Evolutionary conservation across 495 filamentous ascomycete species (phyloP).

Genomic region (Lindgomyces ingoldianus): DNA sequence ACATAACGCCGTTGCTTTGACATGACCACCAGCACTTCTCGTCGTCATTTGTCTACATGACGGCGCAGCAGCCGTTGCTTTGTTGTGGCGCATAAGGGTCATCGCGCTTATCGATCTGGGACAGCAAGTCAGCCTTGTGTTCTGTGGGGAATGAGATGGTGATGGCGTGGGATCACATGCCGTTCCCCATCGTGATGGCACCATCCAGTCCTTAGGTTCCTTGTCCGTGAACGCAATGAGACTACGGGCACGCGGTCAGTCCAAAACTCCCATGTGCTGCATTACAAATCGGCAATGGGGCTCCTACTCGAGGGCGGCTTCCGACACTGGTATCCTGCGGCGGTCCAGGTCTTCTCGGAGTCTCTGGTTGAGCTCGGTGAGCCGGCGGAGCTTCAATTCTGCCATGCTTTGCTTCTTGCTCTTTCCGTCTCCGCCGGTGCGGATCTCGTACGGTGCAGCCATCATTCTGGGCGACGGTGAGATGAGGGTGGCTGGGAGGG

Average conservation of each 20-base stretch:
- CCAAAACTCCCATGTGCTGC: not conserved
- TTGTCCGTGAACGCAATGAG: conserved; percentile 95
- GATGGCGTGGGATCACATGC: conserved; percentile 55
- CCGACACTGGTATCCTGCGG: conserved; percentile 90
- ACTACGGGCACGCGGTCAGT: conserved; percentile 50
- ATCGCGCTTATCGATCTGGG: conserved; percentile 79
- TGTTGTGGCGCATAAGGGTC: conserved; percentile 97
- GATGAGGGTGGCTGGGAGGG: not conserved
- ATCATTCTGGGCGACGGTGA: conserved; percentile 36
- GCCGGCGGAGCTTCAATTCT: conserved; percentile 90
- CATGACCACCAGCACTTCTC: conserved; percentile 26
- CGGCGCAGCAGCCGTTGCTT: conserved; percentile 82
- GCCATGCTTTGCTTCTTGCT: conserved; percentile 99
- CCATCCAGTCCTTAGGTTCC: conserved; percentile 94
- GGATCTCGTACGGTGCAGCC: conserved; percentile 48
- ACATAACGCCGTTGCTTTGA: conserved; percentile 37
- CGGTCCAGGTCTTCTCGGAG: conserved; percentile 93
- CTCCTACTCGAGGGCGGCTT: conserved; percentile 85
- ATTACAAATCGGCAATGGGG: conserved; percentile 27
- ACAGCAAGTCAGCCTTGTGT: conserved; percentile 28
- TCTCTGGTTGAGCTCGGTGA: conserved; percentile 94
- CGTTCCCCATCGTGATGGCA: conserved; percentile 91
- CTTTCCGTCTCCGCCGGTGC: conserved; percentile 58
- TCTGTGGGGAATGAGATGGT: not conserved
- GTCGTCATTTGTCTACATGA: conserved; percentile 67